Evolutionary conservation across 441 rosid genomes (phyloP).

Genomic region (Corymbia calophylla): DNA sequence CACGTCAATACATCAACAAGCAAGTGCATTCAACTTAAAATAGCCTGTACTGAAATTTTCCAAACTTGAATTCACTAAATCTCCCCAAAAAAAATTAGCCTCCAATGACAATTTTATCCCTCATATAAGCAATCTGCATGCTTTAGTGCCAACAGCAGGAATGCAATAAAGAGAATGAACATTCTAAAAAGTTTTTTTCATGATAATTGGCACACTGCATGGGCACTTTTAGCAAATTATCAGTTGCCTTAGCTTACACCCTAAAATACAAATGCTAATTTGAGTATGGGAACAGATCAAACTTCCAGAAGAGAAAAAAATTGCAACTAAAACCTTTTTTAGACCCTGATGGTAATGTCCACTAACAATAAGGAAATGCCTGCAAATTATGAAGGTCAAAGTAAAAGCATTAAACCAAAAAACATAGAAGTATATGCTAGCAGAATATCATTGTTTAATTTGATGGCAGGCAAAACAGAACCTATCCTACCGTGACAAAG

Average conservation of each 20-base stretch:
- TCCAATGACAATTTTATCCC: background rate
- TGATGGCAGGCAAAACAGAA: background rate
- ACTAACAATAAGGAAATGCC: background rate
- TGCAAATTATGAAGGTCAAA: background rate
- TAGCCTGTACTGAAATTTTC: background rate
- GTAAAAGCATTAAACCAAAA: background rate
- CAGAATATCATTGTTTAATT: background rate
- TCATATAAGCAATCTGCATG: background rate
- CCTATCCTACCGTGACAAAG: constrained; percentile 73
- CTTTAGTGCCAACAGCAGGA: background rate
- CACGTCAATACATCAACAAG: background rate
- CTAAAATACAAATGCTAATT: background rate
- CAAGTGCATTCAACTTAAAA: background rate
- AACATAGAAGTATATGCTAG: background rate
- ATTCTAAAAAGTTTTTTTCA: background rate
- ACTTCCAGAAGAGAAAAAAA: background rate
- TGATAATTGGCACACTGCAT: background rate
- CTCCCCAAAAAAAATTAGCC: background rate
- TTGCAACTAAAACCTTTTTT: background rate
- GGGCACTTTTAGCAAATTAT: background rate
- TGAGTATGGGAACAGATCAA: background rate
- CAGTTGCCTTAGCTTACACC: background rate
- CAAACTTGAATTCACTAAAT: background rate
- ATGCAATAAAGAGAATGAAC: background rate
- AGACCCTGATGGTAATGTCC: background rate